Percentiles rank a stretch among this genome's conserved stretches.
Conservation (phyloP, 768 basidiomycete genomes). For the Pisolithus microcarpus region DNA sequence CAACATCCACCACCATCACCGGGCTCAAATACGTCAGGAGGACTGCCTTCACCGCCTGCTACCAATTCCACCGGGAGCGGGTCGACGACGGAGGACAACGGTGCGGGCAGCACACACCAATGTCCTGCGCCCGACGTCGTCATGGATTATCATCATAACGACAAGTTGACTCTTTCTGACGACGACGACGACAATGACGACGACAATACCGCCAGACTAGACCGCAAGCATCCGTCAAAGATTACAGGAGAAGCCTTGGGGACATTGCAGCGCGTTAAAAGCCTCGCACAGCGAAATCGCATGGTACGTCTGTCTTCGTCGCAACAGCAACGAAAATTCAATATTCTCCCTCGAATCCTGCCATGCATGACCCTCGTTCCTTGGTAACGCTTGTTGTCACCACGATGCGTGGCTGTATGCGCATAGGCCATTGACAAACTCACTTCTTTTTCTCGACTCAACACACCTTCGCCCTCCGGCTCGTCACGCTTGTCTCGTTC, state of each 20-base stretch:
- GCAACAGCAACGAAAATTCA: conserved; percentile 14
- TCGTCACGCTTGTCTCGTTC: conserved; percentile 32
- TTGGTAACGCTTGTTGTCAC: conserved; percentile 24
- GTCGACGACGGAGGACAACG: conserved; percentile 57
- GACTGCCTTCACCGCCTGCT: conserved; percentile 76
- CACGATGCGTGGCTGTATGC: conserved; percentile 16
- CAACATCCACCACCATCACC: conserved; percentile 52
- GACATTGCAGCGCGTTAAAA: conserved; percentile 63
- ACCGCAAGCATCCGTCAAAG: conserved; percentile 29
- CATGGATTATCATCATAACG: conserved; percentile 33
- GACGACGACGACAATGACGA: conserved; percentile 52
- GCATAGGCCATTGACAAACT: conserved; percentile 63
- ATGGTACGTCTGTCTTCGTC: conserved; percentile 43
- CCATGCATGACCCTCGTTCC: conserved; percentile 13
- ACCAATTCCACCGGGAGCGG: conserved; percentile 82
- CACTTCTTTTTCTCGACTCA: conserved; percentile 47
- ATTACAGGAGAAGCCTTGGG: conserved; percentile 46
- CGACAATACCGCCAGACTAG: conserved; percentile 55
- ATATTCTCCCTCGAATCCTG: conserved; percentile 9
- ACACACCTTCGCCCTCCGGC: conserved; percentile 47
- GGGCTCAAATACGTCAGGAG: conserved; percentile 50
- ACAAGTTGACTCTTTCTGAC: conserved; percentile 31
- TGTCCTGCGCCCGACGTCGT: conserved; percentile 27
- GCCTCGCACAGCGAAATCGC: conserved; percentile 63
- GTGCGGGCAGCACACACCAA: conserved; percentile 35